A percentile compares a stretch with the other conserved stretches of the same genome.
Conservation (phyloP, 306 rosid genomes). For the Notholithocarpus densiflorus region DNA sequence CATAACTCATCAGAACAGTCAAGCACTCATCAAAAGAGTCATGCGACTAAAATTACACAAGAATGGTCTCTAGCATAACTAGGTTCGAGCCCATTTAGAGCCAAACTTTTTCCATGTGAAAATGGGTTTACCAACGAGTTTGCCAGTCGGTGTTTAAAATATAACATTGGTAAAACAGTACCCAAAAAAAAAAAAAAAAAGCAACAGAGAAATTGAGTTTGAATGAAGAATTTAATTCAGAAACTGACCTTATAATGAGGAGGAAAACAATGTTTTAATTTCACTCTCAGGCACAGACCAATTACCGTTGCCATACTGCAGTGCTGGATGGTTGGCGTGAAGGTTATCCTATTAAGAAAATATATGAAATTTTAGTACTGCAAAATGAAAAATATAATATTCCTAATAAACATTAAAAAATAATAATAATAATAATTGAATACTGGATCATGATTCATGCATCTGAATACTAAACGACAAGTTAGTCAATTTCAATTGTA, state of each 20-base stretch:
- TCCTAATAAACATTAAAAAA: background rate
- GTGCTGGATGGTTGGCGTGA: constrained; percentile 94
- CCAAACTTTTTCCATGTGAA: too few species aligned
- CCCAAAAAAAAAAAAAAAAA: background rate
- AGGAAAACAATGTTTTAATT: constrained; percentile 75
- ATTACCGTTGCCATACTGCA: constrained; percentile 98
- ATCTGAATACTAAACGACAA: too few species aligned
- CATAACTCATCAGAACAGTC: too few species aligned
- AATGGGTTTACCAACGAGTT: background rate
- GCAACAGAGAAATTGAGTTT: background rate
- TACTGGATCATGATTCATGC: too few species aligned
- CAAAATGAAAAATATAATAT: background rate
- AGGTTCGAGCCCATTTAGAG: too few species aligned
- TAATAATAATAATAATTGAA: too few species aligned
- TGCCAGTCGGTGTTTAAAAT: background rate
- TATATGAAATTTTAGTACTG: background rate
- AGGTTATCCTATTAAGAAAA: constrained; percentile 65
- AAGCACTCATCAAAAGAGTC: too few species aligned
- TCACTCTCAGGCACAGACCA: constrained; percentile 90
- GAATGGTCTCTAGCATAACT: too few species aligned
- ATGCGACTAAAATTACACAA: too few species aligned
- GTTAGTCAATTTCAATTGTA: background rate
- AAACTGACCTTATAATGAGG: constrained; percentile 83
- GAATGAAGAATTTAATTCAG: background rate
- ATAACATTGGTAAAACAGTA: background rate